Conservation (phyloP, 2,329 filamentous ascomycete genomes). For the Claviceps digitariae region DNA sequence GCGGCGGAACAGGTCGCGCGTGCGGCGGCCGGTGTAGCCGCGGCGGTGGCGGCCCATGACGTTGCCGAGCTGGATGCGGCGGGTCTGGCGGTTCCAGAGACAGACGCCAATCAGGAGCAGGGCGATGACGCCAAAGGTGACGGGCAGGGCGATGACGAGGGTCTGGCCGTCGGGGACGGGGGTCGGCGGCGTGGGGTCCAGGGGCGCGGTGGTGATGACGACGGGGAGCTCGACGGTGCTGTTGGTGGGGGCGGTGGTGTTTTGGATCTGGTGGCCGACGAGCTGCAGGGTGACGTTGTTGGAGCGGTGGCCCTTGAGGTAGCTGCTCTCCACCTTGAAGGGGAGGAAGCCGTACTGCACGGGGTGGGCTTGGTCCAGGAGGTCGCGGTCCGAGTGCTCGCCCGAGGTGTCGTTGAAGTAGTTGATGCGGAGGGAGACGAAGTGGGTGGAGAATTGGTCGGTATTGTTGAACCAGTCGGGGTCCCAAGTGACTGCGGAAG, state of each 20-base stretch:
- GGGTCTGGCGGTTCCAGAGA: slow-evolving; percentile 40
- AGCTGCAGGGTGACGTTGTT: slow-evolving; percentile 38
- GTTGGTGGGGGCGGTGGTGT: slow-evolving; percentile 19
- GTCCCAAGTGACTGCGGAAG: slow-evolving; percentile 40
- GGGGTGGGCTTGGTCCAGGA: slow-evolving; percentile 17
- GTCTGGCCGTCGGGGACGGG: slow-evolving; percentile 23
- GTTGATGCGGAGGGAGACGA: slow-evolving; percentile 26
- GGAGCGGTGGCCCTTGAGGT: slow-evolving; percentile 7
- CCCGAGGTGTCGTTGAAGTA: slow-evolving; percentile 24
- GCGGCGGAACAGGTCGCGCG: slow-evolving; percentile 21
- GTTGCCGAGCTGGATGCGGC: slow-evolving; percentile 36
- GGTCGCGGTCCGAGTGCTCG: slow-evolving; percentile 23
- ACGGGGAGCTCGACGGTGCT: slow-evolving; percentile 31
- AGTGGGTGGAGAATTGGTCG: slow-evolving; percentile 20
- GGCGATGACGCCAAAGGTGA: slow-evolving; percentile 31
- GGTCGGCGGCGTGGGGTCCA: slow-evolving; percentile 22
- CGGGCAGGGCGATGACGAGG: slow-evolving; percentile 39
- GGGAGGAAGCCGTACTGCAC: slow-evolving; percentile 35
- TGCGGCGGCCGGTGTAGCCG: slow-evolving; percentile 30
- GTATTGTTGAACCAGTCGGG: slow-evolving; percentile 33
- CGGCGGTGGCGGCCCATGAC: slow-evolving; percentile 33
- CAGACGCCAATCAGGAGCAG: slow-evolving; percentile 40
- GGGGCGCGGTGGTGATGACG: slow-evolving; percentile 18
- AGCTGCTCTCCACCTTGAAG: slow-evolving; percentile 26
- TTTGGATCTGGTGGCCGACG: slow-evolving; percentile 18